Evolutionary conservation across 257 asterid genomes (phyloP).

Genomic region (Perilla frutescens): DNA sequence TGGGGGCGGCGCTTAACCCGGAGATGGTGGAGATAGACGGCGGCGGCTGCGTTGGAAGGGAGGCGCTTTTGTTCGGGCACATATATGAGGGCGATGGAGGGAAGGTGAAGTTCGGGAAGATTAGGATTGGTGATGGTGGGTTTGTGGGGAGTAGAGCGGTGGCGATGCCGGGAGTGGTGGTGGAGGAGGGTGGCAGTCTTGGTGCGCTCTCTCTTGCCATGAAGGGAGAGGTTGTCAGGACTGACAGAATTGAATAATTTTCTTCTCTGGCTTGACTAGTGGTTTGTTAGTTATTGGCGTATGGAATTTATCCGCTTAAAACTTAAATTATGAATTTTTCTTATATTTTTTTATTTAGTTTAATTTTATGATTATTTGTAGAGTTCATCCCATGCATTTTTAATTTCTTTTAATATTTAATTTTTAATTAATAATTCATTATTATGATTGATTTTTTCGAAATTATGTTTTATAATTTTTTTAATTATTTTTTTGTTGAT

Average conservation of each 20-base stretch:
- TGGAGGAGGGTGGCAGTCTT: conserved; percentile 65
- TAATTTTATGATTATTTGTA: too few species aligned
- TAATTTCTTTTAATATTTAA: too few species aligned
- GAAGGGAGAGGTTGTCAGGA: conserved; percentile 73
- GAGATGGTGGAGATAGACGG: conserved; percentile 82
- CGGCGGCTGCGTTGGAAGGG: conserved; percentile 75
- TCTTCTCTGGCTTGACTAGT: too few species aligned
- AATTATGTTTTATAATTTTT: too few species aligned
- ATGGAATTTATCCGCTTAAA: too few species aligned
- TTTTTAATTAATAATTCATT: too few species aligned
- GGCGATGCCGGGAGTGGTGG: conserved; percentile 90
- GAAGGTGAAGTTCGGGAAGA: conserved; percentile 77
- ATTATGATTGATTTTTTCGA: too few species aligned
- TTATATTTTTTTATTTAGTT: too few species aligned
- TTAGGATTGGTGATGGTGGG: conserved; percentile 70
- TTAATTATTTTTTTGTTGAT: too few species aligned
- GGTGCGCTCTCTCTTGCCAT: conserved; percentile 80
- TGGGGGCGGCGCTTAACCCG: conserved; percentile 81
- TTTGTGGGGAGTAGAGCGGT: conserved; percentile 79
- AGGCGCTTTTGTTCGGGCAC: conserved; percentile 80
- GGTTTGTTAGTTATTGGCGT: too few species aligned
- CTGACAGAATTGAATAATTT: neutral
- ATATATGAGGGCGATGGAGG: conserved; percentile 86
- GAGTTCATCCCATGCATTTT: too few species aligned
- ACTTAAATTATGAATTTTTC: too few species aligned